Evolutionary conservation across 805 yeast genomes (phyloP).

Genomic region (Saturnispora saitoi): DNA sequence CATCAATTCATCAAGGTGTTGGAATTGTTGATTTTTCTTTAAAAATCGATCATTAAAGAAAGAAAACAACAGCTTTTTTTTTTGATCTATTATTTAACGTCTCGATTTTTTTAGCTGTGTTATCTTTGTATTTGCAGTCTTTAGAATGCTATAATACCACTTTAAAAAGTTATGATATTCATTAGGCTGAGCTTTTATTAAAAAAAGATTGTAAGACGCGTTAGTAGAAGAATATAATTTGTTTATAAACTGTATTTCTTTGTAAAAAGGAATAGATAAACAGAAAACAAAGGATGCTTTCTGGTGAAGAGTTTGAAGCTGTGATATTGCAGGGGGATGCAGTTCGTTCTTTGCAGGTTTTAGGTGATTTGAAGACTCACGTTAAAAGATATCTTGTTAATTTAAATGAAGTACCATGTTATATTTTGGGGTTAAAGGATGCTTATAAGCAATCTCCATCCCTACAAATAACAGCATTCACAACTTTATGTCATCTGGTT

Average conservation of each 20-base stretch:
- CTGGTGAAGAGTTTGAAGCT: conserved; percentile 7
- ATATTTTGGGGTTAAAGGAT: conserved; percentile 40
- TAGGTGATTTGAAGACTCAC: conserved; percentile 7
- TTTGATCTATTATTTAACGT: too few species aligned
- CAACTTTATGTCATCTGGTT: conserved; percentile 46
- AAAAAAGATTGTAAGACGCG: not conserved
- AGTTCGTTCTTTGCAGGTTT: conserved; percentile 2
- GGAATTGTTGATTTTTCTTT: conserved; percentile 76
- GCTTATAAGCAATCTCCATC: conserved; percentile 34
- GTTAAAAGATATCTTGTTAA: conserved; percentile 50
- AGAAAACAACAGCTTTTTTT: not conserved
- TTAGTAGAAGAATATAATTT: not conserved
- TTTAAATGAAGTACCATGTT: conserved; percentile 38
- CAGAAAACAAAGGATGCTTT: not conserved
- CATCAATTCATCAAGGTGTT: conserved; percentile 88
- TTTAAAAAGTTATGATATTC: not conserved
- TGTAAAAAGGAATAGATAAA: not conserved
- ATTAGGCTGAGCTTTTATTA: not conserved
- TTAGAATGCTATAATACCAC: not conserved
- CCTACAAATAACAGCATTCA: conserved; percentile 37
- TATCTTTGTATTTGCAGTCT: not conserved
- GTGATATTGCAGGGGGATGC: conserved; percentile 1
- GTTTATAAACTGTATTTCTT: not conserved
- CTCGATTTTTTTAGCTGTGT: too few species aligned
- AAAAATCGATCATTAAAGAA: conserved; percentile 39